Conservation (phyloP, 306 rosid species). For the cucumber (Cucumis sativus) region DNA sequence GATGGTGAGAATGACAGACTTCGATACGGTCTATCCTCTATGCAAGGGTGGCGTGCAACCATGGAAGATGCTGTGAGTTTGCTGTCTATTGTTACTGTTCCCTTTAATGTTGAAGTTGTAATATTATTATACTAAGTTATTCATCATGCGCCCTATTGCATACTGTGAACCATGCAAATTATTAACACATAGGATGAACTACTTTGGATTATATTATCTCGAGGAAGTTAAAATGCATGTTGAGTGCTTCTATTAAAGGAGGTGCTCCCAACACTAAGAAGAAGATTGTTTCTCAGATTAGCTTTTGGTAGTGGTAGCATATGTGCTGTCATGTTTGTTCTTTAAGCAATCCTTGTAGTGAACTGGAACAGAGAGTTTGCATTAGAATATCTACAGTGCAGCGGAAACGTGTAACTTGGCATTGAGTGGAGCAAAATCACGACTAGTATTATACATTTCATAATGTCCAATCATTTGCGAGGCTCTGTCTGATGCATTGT, state of each 20-base stretch:
- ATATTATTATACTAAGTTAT: background rate
- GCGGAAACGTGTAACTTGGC: background rate
- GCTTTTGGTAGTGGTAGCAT: background rate
- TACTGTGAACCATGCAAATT: background rate
- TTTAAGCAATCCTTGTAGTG: background rate
- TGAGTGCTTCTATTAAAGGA: background rate
- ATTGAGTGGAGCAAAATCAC: background rate
- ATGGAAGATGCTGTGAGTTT: constrained; percentile 91
- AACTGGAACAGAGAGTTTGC: background rate
- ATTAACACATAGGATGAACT: background rate
- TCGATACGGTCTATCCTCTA: constrained; percentile 69
- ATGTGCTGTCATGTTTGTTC: background rate
- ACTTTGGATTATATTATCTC: background rate
- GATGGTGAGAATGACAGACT: constrained; percentile 70
- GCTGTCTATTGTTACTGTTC: background rate
- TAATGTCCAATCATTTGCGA: background rate
- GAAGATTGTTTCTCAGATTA: background rate
- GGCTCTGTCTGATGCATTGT: background rate
- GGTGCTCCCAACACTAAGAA: background rate
- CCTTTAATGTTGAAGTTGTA: background rate
- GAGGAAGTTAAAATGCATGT: background rate
- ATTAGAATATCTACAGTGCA: background rate
- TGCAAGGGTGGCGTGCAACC: constrained; percentile 98
- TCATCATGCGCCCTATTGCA: background rate
- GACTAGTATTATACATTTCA: background rate